These are phyloP conservation scores for Claviceps digitariae DNA, from an alignment of 2,329 filamentous ascomycete species.

Conservation along the genomic window DNA sequence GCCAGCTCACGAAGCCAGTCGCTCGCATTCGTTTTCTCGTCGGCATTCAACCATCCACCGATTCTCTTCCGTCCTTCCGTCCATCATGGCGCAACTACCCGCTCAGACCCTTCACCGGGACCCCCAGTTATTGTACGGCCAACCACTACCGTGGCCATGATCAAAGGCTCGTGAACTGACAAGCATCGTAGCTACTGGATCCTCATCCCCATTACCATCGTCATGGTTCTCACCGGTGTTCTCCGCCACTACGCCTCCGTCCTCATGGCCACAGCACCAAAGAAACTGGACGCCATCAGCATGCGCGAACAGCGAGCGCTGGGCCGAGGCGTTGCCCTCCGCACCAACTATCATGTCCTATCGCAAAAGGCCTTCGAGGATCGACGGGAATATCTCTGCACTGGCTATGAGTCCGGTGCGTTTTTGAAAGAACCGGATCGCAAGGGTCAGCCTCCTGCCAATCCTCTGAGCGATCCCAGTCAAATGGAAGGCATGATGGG, in stretches of 20 bases:
- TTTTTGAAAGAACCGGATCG: conserved; percentile 83
- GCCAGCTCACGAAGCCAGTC: not conserved
- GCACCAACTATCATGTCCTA: conserved; percentile 68
- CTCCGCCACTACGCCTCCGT: conserved; percentile 92
- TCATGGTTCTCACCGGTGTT: conserved; percentile 94
- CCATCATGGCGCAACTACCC: conserved; percentile 64
- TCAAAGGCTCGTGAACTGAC: not conserved
- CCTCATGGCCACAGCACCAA: conserved; percentile 75
- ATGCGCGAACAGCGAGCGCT: conserved; percentile 81
- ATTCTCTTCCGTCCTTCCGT: conserved; percentile 1
- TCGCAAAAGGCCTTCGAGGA: conserved; percentile 63
- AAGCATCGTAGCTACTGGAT: conserved; percentile 76
- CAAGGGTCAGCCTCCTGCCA: conserved; percentile 75
- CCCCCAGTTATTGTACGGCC: conserved; percentile 84
- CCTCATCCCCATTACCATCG: conserved; percentile 87
- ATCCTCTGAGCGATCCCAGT: conserved; percentile 88
- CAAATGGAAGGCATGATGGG: conserved; percentile 99
- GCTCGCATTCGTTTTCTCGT: not conserved
- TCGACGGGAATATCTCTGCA: conserved; percentile 68
- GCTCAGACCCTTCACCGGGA: conserved; percentile 96
- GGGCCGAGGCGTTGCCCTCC: conserved; percentile 70
- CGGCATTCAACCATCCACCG: not conserved
- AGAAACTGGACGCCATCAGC: conserved; percentile 60
- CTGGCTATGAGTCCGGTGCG: conserved; percentile 70
- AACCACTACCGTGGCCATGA: not conserved